Evolutionary conservation across 768 basidiomycete genomes (phyloP), one percentile per base, ranked within the genome.

Genomic region (Collybia sp.): DNA sequence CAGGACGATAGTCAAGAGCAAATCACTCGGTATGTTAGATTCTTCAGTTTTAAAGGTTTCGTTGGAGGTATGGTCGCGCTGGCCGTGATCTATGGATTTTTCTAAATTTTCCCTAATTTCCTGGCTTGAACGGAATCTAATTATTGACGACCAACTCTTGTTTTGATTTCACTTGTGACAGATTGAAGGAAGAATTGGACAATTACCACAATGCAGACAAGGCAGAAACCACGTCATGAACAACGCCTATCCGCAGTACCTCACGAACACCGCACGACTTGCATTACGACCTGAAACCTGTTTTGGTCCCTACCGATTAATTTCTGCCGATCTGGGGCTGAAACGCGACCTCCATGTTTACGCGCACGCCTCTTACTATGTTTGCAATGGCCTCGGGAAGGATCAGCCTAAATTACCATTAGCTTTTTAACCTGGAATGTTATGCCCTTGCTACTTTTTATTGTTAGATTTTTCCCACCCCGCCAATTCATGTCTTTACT

Each of bases 1-100:
- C 80, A 85, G 58, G 87, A 90, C 35, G 90, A 92, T 54, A 79
- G 57, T 50, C 74, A 82, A 54, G 85, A 88, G 57, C 76, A 81
- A 48, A 82, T 90, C 46, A 82, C 82, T 58, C 79, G 83, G 88
- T 91, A 85, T 68, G 85, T 81, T 58, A 70, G 67, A 58, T 66
- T 77, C 54, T 82, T 80, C 65, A 70, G 75, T 55, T 65, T 79
- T 55, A 79, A 81, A 63, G 72, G 75, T 59, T 77, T 80, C 52
- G 61, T 77, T 51, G 73, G 72, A 55, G 73, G 69, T 50, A 59
- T 75, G 46, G 60, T 74, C 53, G 71, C 76, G 58, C 70, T 80
- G 63, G 78, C 69, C 63, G 71, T 77, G 58, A 69, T 82, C 51
- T 77, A 75, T 58, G 72, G 73, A 53, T 68, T 78, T 58, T 63